Base-by-base conservation (phyloP, 73 alveolate species). In the Urostyla sp. region DNA sequence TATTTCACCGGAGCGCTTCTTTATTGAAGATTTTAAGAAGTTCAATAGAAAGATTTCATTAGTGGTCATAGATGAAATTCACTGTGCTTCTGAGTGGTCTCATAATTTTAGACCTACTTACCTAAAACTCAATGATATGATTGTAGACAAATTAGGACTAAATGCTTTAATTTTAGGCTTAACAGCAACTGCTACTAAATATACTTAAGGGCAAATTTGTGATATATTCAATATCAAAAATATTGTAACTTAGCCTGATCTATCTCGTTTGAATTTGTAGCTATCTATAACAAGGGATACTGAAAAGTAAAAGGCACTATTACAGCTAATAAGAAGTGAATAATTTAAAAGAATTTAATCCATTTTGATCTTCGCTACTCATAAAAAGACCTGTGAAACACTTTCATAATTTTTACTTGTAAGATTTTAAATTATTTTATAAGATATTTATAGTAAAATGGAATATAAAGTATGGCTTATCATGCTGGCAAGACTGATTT, bases 31-130 rank as follows among this genome's bases (percentile, higher is more conserved):
- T 56, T 49, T 96, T 45, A 87, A 79, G 32, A 87, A 91, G 49
- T 87, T 94, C 59, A 54, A 75, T 0, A 92, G 92, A 57, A 74
- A 89, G 63, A 95, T 97, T 31, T 76, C 96, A 31, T 78, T 94
- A 73, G 95, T 95, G 34, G 92, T 98, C 50, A 89, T 97, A 8
- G 99, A 97, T 78, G 98, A 97, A 53, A 96, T 98, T 54, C 98
- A 91, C 52, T 95, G 98, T 76, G 92, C 96, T 2, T 89, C 98
- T 32, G 94, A 92, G 67, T 84, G 92, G 88, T 91, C 98, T 20
- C 95, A 90, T 67, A 92, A 95, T 55, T 95, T 95, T 89, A 90
- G 99, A 63, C 96, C 95, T 56, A 84, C 98, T 20, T 97, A 93
- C 80, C 77, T 97, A 35, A 82, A 80, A 20, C 61, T 95, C 0